Evolutionary conservation across 1,284 basidiomycete genomes (phyloP).

Genomic region (Anthracocystis walkeri): DNA sequence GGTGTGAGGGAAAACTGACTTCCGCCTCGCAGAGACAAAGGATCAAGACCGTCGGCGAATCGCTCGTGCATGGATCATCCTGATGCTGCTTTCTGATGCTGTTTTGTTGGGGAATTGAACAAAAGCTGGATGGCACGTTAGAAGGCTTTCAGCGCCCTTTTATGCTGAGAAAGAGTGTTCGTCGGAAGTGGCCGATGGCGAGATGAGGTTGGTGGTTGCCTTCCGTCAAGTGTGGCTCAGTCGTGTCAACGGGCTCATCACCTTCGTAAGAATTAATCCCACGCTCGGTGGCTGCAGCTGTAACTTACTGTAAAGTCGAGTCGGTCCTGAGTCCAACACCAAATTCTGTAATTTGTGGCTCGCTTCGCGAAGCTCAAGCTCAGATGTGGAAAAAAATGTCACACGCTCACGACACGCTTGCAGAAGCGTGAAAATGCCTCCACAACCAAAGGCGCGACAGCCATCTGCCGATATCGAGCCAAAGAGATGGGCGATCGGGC

Average conservation of each 20-base stretch:
- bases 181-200: slow-evolving; percentile 7
- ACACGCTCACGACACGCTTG: slow-evolving; percentile 31
- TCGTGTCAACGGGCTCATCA: slow-evolving; percentile 18
- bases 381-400: slow-evolving; percentile 1
- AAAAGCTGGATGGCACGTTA: slow-evolving; percentile 10
- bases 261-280: background rate
- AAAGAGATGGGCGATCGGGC: background rate
- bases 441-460: slow-evolving; percentile 9
- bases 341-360: slow-evolving; percentile 9
- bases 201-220: slow-evolving; percentile 8
- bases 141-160: background rate
- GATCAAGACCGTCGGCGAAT: background rate
- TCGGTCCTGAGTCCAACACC: slow-evolving; percentile 24
- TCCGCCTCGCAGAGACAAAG: background rate
- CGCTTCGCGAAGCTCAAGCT: background rate
- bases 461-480: background rate
- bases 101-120: background rate
- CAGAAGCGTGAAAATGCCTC: slow-evolving; percentile 24
- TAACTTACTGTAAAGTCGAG: too few relatives aligned
- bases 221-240: background rate
- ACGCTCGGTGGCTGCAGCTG: slow-evolving; percentile 4
- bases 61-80: slow-evolving; percentile 4
- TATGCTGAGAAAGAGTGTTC: background rate
- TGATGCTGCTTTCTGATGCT: background rate
- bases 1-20: background rate